phyloP scores from a whole-genome alignment of 257 asterid genomes.

The Solanum pennellii region DNA sequence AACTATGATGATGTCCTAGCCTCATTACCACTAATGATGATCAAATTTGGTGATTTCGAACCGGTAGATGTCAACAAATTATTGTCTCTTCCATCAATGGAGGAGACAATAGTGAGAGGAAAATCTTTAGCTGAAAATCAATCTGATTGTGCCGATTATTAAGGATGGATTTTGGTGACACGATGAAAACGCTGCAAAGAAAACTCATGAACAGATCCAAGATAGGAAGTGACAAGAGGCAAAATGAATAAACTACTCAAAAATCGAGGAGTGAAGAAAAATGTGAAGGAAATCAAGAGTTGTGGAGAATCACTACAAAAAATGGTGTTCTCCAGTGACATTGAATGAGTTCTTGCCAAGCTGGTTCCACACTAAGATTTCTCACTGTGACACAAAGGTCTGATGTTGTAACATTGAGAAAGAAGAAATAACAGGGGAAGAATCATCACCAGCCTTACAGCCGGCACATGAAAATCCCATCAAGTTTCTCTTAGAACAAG shows the following conservation, averaged over 20 bases:
- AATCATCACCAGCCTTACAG: neutral
- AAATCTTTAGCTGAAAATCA: neutral
- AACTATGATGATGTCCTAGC: accelerated
- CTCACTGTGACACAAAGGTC: neutral
- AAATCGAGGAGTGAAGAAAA: accelerated
- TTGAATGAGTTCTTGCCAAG: no score
- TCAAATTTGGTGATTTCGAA: neutral
- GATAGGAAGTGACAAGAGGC: neutral
- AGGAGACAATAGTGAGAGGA: neutral
- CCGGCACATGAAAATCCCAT: no score
- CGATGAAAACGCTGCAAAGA: accelerated
- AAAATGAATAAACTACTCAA: neutral
- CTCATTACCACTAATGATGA: neutral
- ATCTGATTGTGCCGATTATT: neutral
- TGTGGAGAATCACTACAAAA: neutral
- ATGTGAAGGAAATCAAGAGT: neutral
- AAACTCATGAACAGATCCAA: neutral
- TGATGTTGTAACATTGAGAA: neutral
- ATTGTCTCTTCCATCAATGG: no score
- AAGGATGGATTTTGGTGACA: neutral
- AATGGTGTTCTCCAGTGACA: neutral
- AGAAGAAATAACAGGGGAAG: neutral
- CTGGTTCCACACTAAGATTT: neutral
- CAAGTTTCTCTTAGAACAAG: no score
- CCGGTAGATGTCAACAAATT: neutral